phyloP scores from a whole-genome alignment of 2,329 filamentous ascomycete genomes.

The Fusarium stilboides region DNA sequence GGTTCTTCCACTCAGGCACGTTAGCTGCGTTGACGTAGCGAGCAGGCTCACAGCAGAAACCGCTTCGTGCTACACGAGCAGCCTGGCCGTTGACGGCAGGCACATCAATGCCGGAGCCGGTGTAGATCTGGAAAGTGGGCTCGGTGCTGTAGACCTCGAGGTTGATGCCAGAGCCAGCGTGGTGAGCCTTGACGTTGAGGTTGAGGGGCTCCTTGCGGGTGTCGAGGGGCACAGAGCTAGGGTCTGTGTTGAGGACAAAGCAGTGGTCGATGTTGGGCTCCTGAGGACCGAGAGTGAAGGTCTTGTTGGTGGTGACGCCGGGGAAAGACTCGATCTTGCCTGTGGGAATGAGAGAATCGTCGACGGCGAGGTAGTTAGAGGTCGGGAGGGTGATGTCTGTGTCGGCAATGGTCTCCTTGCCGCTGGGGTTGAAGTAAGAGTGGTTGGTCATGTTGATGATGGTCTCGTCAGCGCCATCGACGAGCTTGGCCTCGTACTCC shows the following conservation, averaged over 20 bases:
- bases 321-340: constrained; percentile 75
- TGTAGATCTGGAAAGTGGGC: constrained; percentile 98
- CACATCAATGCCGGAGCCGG: constrained; percentile 86
- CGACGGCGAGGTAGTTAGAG: constrained; percentile 79
- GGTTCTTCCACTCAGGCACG: constrained; percentile 81
- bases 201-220: constrained; percentile 75
- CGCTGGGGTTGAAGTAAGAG: constrained; percentile 80
- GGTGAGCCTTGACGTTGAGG: constrained; percentile 79
- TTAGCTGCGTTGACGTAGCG: constrained; percentile 93
- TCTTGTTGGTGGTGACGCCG: constrained; percentile 74
- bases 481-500: constrained; percentile 90
- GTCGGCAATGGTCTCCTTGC: constrained; percentile 67
- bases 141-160: constrained; percentile 93
- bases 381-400: constrained; percentile 77
- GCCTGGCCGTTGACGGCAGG: constrained; percentile 75
- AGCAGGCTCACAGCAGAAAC: constrained; percentile 93
- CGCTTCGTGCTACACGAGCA: constrained; percentile 77
- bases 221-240: constrained; percentile 73
- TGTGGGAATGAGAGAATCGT: constrained; percentile 81
- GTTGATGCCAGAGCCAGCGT: constrained; percentile 81
- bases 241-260: constrained; percentile 81
- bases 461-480: constrained; percentile 88
- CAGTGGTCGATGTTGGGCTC: constrained; percentile 90
- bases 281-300: constrained; percentile 79
- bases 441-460: constrained; percentile 96